Base-by-base conservation (phyloP, 1,284 basidiomycete genomes). In the Malassezia brasiliensis region DNA sequence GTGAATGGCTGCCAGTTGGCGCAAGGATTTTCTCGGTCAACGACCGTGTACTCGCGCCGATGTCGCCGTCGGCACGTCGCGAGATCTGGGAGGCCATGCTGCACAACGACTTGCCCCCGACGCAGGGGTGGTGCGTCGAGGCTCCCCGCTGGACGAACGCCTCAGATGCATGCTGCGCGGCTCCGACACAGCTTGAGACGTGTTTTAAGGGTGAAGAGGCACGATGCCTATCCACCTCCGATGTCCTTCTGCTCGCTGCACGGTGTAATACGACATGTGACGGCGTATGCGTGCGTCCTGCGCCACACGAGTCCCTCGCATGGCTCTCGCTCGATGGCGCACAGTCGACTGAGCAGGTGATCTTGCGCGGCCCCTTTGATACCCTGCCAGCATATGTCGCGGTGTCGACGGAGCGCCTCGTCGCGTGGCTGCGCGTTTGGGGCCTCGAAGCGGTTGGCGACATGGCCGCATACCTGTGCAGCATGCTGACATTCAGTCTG, bases 101-200 rank as follows among this genome's bases (percentile, higher is more conserved):
- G 14, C 36, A 44, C 14, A 36, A 37, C 25, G 40, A 45, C 3
- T n/a, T 25, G 15, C 34, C 31, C 1, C 19, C 4, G 31, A 34
- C 37, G 22, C 25, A 11, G 5, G 59, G 59, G 6, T 57, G 59
- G 59, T 60, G 59, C 51, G 41, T 60, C 14, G 30, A 31, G 10
- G n/a, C 4, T 6, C 25, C 38, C 19, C 14, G 11, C 6, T 60
- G 59, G 59, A 3, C 9, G 10, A 7, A 22, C 2, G 52, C 50
- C 17, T 10, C 38, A 28, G 19, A 28, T 15, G 17, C 22, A 5
- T 52, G 56, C 56, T 48, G 47, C 35, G 9, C 7, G 11, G 11
- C 9, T 1, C 30, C 44, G 8, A 20, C 28, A 1, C 20, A 17
- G 7, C 17, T n/a, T 12, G 8, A 22, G 11, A 31, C 34, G 0